Evolutionary conservation across 2,329 filamentous ascomycete species (phyloP).

Genomic region (Colletotrichum orchidophilum): DNA sequence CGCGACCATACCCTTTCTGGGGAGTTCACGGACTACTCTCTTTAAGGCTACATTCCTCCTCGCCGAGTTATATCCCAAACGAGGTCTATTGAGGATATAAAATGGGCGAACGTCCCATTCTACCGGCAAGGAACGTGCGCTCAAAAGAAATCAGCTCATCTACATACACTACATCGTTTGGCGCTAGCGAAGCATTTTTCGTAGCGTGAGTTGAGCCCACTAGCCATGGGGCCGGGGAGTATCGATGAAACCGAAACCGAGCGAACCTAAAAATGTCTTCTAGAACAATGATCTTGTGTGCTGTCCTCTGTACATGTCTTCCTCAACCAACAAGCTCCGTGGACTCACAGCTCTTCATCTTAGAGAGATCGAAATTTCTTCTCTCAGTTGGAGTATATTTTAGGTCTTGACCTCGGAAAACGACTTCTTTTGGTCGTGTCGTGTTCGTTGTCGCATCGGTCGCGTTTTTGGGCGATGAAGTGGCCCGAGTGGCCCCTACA

Average conservation of each 20-base stretch:
- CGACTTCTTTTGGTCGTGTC: neutral
- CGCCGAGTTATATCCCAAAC: neutral
- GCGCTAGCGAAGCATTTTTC: neutral
- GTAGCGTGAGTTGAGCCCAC: neutral
- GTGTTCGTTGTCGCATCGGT: neutral
- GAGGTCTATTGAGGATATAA: neutral
- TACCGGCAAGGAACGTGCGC: neutral
- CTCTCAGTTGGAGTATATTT: neutral
- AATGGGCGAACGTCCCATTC: neutral
- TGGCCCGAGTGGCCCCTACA: too few relatives aligned
- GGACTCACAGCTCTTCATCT: neutral
- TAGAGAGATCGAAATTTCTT: neutral
- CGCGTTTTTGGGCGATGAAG: neutral
- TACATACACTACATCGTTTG: neutral
- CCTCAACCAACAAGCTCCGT: slow-evolving; percentile 5
- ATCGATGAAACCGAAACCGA: slow-evolving; percentile 18
- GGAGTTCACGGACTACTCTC: neutral
- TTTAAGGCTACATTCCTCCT: slow-evolving; percentile 8
- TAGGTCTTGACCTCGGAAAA: neutral
- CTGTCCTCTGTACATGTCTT: neutral
- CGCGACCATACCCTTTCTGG: neutral
- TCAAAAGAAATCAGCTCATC: neutral
- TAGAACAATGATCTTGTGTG: slow-evolving; percentile 1
- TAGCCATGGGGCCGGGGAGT: neutral
- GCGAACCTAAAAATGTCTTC: neutral